phyloP scores from a whole-genome alignment of 75 land plant species.

The Pinus taeda region DNA sequence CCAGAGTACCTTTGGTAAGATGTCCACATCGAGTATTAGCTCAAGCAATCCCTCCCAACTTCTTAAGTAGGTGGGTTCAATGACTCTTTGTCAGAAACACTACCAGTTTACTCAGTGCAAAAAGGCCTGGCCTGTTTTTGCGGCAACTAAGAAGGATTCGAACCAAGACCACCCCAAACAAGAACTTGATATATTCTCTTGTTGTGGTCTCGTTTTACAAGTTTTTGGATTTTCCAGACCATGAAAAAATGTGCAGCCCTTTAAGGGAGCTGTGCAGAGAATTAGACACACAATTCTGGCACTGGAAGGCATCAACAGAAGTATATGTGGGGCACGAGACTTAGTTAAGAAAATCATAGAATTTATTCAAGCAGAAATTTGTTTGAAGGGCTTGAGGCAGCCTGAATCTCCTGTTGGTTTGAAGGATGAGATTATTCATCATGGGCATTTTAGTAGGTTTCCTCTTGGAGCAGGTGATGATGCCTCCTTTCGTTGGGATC shows the following conservation, averaged over 20 bases:
- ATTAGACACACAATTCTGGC: slow-evolving; percentile 93
- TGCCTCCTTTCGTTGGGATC: slow-evolving; percentile 94
- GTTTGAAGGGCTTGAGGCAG: slow-evolving; percentile 60
- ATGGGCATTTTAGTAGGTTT: slow-evolving; percentile 76
- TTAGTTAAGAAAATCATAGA: slow-evolving; percentile 73
- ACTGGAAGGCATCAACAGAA: slow-evolving; percentile 95
- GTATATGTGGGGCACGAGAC: slow-evolving; percentile 82
- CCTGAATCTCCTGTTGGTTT: slow-evolving; percentile 76
- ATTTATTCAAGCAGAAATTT: slow-evolving; percentile 65
- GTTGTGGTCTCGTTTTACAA: slow-evolving; percentile 93
- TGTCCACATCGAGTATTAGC: too few relatives aligned
- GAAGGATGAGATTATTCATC: slow-evolving; percentile 87
- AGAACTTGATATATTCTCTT: slow-evolving; percentile 13
- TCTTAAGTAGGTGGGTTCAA: too few relatives aligned
- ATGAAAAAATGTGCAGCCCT: slow-evolving; percentile 59
- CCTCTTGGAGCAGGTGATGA: slow-evolving; percentile 92
- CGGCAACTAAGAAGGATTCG: background rate
- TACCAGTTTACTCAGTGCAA: too few relatives aligned
- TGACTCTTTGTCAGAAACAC: too few relatives aligned
- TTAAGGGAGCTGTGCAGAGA: slow-evolving; percentile 74
- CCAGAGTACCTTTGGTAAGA: too few relatives aligned
- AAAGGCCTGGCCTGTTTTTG: too few relatives aligned
- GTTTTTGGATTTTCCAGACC: slow-evolving; percentile 88
- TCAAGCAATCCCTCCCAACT: too few relatives aligned
- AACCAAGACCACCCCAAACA: background rate